Evolutionary conservation across 2,329 filamentous ascomycete genomes (phyloP).

Genomic region (Rhynchosporium graminicola): DNA sequence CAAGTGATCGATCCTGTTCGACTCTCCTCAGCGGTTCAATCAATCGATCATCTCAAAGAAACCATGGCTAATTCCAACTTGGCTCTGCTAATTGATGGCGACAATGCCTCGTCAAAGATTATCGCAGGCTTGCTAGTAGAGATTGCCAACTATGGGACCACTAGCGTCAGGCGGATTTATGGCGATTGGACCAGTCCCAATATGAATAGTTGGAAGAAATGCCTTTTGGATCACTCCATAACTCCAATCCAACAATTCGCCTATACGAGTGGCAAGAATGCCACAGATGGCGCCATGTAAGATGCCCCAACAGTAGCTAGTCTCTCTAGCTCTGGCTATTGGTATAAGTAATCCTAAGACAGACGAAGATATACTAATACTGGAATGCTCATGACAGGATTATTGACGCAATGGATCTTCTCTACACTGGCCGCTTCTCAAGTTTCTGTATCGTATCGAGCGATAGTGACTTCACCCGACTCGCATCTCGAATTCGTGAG

Average conservation of each 20-base stretch:
- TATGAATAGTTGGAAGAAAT: background rate
- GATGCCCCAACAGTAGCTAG: no score
- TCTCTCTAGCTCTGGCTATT: no score
- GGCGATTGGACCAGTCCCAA: conserved; percentile 8
- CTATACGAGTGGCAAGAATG: conserved; percentile 11
- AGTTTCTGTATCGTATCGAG: conserved; percentile 14
- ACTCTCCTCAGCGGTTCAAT: no score
- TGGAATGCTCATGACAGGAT: background rate
- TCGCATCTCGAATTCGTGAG: conserved; percentile 11
- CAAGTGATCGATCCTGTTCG: no score
- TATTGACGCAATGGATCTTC: conserved; percentile 13
- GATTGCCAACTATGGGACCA: conserved; percentile 8
- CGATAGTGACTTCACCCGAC: conserved; percentile 13
- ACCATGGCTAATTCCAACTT: background rate
- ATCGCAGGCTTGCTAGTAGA: conserved; percentile 2
- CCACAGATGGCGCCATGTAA: conserved; percentile 9
- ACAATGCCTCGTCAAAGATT: conserved; percentile 10
- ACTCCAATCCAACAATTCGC: conserved; percentile 10
- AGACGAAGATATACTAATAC: no score
- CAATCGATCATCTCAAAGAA: no score
- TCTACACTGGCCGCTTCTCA: conserved; percentile 14
- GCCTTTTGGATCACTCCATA: conserved; percentile 4
- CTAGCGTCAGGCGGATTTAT: conserved; percentile 5
- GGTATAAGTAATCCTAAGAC: no score
- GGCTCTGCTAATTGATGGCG: conserved; percentile 8